Evolutionary conservation across 108 stramenopile species (phyloP).

Genomic region (Phaeodactylum tricornutum): DNA sequence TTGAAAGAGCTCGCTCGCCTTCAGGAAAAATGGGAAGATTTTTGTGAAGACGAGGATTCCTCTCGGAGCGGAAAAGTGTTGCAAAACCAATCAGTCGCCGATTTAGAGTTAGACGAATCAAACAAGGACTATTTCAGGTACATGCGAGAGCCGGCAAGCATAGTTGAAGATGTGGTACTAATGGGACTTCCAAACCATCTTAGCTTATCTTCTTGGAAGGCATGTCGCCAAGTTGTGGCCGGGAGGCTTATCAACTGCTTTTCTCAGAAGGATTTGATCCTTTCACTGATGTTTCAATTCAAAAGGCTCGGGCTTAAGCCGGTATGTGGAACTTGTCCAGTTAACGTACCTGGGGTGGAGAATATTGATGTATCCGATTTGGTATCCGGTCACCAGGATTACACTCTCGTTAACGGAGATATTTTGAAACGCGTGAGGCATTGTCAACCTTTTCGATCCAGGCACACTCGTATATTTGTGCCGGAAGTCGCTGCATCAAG

Average conservation of each 20-base stretch:
- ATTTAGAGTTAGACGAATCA: slow-evolving; percentile 13
- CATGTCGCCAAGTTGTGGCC: slow-evolving; percentile 74
- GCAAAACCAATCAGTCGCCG: slow-evolving; percentile 5
- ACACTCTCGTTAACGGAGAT: slow-evolving; percentile 47
- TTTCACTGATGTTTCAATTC: slow-evolving; percentile 85
- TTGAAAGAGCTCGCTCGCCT: slow-evolving; percentile 82
- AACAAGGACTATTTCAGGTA: slow-evolving; percentile 26
- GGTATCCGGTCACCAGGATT: slow-evolving; percentile 60
- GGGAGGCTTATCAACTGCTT: slow-evolving; percentile 93
- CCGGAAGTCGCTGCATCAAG: neutral
- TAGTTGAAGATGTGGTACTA: slow-evolving; percentile 85
- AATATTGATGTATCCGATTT: slow-evolving; percentile 72
- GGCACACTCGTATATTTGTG: neutral
- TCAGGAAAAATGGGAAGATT: slow-evolving; percentile 71
- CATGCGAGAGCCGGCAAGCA: slow-evolving; percentile 71
- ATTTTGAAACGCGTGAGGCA: slow-evolving; percentile 53
- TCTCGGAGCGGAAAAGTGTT: no score
- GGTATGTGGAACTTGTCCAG: slow-evolving; percentile 72
- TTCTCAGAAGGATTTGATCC: slow-evolving; percentile 80
- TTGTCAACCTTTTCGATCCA: slow-evolving; percentile 45
- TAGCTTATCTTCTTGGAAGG: slow-evolving; percentile 74
- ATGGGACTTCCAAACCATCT: slow-evolving; percentile 80
- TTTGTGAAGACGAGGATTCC: slow-evolving; percentile 26
- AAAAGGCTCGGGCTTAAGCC: slow-evolving; percentile 70
- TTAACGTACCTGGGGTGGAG: slow-evolving; percentile 57